Conservation (phyloP, 805 yeast genomes). For the Candida multigemmis region DNA sequence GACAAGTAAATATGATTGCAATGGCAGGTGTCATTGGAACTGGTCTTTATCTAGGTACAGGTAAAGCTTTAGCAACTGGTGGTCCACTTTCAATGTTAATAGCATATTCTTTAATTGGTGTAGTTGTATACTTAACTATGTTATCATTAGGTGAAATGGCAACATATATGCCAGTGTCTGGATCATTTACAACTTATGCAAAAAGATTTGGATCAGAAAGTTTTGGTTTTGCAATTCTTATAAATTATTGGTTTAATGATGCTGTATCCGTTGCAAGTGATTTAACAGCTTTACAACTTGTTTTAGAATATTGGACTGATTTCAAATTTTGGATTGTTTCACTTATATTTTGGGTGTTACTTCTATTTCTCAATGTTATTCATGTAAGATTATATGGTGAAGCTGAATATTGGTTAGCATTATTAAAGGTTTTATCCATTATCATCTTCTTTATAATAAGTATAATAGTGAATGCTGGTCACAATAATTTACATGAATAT, state of each 20-base stretch:
- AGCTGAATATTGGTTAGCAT: constrained; percentile 29
- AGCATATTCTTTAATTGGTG: constrained; percentile 25
- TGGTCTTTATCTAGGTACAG: constrained; percentile 24
- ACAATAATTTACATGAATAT: constrained; percentile 34
- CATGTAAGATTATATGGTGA: constrained; percentile 34
- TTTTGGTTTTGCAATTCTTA: constrained; percentile 42
- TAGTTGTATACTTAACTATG: constrained; percentile 45
- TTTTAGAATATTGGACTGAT: constrained; percentile 39
- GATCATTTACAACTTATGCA: constrained; percentile 44
- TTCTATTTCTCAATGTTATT: constrained; percentile 31
- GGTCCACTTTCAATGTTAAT: constrained; percentile 26
- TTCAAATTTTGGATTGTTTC: constrained; percentile 44
- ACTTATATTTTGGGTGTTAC: constrained; percentile 43
- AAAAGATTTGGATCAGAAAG: constrained; percentile 40
- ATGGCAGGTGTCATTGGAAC: constrained; percentile 29
- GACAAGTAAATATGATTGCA: constrained; percentile 26
- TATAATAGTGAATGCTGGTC: constrained; percentile 50
- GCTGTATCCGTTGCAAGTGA: constrained; percentile 41
- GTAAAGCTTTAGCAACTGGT: constrained; percentile 18
- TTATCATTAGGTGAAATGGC: constrained; percentile 49
- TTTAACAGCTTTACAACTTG: constrained; percentile 37
- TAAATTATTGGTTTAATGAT: constrained; percentile 45
- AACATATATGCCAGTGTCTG: constrained; percentile 44
- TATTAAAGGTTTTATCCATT: constrained; percentile 41
- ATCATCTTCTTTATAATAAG: constrained; percentile 48